Conservation (phyloP, 768 basidiomycete species). For the Lactifluus pinguis region DNA sequence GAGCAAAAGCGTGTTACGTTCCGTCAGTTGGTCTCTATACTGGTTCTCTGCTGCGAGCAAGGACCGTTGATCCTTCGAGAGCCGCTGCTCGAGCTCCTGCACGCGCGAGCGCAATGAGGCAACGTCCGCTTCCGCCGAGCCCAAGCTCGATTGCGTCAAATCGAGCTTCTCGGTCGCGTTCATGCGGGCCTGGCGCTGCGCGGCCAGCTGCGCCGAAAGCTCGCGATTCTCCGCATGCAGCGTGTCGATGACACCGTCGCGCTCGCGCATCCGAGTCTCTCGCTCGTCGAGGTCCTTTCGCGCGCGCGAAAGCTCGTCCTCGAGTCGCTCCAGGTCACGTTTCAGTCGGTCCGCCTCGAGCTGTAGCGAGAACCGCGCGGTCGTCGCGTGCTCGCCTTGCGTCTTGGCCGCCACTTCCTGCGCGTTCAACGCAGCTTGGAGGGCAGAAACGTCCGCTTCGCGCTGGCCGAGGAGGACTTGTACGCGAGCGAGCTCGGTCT, state of each 20-base stretch:
- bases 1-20: slow-evolving; percentile 83
- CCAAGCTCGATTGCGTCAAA: slow-evolving; percentile 46
- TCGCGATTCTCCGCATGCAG: slow-evolving; percentile 77
- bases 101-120: slow-evolving; percentile 49
- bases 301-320: slow-evolving; percentile 68
- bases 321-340: slow-evolving; percentile 72
- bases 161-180: slow-evolving; percentile 91
- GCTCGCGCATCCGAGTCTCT: slow-evolving; percentile 56
- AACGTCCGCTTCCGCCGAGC: slow-evolving; percentile 61
- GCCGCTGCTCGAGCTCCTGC: slow-evolving; percentile 66
- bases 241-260: slow-evolving; percentile 64
- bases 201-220: slow-evolving; percentile 65
- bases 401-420: slow-evolving; percentile 71
- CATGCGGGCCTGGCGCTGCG: slow-evolving; percentile 80
- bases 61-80: slow-evolving; percentile 75
- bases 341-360: slow-evolving; percentile 82
- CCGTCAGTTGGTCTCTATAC: slow-evolving; percentile 87
- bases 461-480: slow-evolving; percentile 60
- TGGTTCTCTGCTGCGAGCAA: slow-evolving; percentile 64
- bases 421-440: slow-evolving; percentile 62
- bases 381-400: slow-evolving; percentile 76
- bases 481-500: slow-evolving; percentile 52
- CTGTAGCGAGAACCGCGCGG: slow-evolving; percentile 77
- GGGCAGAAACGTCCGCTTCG: slow-evolving; percentile 62
- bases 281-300: slow-evolving; percentile 59